Base-by-base conservation (phyloP, 345 rosid genomes). In the Eucalyptus guilfoylei region DNA sequence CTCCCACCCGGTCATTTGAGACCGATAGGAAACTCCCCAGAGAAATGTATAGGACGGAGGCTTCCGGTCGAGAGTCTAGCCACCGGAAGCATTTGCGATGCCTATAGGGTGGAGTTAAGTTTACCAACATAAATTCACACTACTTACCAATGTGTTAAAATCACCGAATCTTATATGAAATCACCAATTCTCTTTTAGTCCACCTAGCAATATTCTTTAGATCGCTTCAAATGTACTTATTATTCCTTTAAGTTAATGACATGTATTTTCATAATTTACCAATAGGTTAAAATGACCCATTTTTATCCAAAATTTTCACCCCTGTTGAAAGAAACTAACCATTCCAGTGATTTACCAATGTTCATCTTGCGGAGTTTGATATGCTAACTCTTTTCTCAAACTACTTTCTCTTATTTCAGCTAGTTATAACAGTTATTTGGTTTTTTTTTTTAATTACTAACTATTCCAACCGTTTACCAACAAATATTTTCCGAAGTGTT, bases 1-100 rank as follows among this genome's bases (percentile, higher is more conserved):
- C 92, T 5, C 64, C 92, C 91, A 91, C 88, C 48, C 92, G 91
- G 24, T 62, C 86, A 8, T 67, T 83, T 37, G 91, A 89, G 88
- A 90, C 89, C 2, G 94, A 90, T 24, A 90, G 91, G 88, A 86
- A 93, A 64, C 95, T 93, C 30, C 94, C 94, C 17, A 90, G 28
- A 13, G 95, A 93, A 3, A 92, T 55, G 34, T 94, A 92, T 47
- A 94, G 8, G 40, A 92, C 90, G 40, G 94, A 94, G 32, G 45
- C 80, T 34, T 17, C 4, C 4, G 89, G 93, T 42, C 93, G 95
- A 32, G 80, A 89, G 76, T 92, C 92, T 45, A 92, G 90, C 93
- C 93, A 93, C 11, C 64, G 13, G 6, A 89, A 10, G 55, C 60
- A 5, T 67, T 26, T 28, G n/a, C 5, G 23, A 49, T 11, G 58